Base-by-base conservation (phyloP, 345 rosid genomes). In the Boechera divaricarpa region DNA sequence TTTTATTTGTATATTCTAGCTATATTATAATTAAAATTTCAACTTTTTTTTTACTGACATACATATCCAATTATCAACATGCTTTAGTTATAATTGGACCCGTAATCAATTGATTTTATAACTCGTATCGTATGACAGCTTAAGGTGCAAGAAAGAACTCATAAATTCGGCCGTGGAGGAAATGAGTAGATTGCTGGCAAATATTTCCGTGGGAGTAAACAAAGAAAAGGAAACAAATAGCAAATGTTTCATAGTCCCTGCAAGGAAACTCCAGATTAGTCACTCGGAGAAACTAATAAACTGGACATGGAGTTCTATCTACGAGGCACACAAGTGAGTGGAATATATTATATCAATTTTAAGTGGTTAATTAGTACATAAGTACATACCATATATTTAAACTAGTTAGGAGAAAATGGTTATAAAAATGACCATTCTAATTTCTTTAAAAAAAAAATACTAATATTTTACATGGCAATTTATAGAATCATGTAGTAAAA, bases 231-330 rank as follows among this genome's bases (percentile, higher is more conserved):
- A 35, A 35, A 4, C 12, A 59, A 18, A 18, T 59, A 35, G 13
- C 29, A 59, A 59, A 16, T n/a, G 2, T 21, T 39, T 61, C 31
- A 18, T 38, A 15, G 48, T 61, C n/a, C 48, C 47, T 61, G 66
- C 66, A 38, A 61, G 66, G 48, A 18, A 18, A 39, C 66, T 61
- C 5, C 10, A 38, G 8, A 61, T 61, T n/a, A 21, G 16, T 38
- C 66, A 61, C 11, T 38, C 32, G 9, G 66, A 61, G n/a, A 11
- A 38, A 2, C 32, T 24, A 10, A 3, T 5, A 38, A 61, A 38
- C 1, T 61, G 66, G 66, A 39, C 66, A 5, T 61, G 66, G 66
- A 61, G 48, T 36, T 38, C 16, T 41, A 39, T 61, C 32, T 61
- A 61, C 66, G 48, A 61, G 4, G 9, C 16, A 16, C 28, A n/a